Conservation (phyloP, 2,329 filamentous ascomycete species). For the Hypoxylon sp. region DNA sequence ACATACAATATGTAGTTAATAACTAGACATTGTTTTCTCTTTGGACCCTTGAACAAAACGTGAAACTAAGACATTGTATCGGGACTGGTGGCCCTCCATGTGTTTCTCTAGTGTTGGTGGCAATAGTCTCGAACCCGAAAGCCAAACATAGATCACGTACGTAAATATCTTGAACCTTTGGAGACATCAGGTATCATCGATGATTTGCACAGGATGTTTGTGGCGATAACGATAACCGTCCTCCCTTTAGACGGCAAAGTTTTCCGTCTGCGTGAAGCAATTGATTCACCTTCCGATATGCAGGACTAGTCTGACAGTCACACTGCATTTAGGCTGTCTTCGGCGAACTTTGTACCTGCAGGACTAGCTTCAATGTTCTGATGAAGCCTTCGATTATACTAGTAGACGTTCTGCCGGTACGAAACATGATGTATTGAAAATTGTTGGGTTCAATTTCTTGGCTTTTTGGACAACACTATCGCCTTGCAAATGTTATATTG, state of each 20-base stretch:
- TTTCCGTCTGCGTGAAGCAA: conserved; percentile 22
- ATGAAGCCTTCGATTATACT: conserved; percentile 1
- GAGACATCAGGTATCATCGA: background rate
- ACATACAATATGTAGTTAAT: background rate
- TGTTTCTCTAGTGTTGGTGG: conserved; percentile 24
- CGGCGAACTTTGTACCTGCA: conserved; percentile 41
- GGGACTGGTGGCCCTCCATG: conserved; percentile 18
- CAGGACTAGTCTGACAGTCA: conserved; percentile 38
- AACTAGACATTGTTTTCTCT: background rate
- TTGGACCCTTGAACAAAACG: conserved; percentile 29
- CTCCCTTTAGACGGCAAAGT: conserved; percentile 24
- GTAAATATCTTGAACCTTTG: conserved; percentile 2
- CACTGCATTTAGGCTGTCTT: conserved; percentile 44
- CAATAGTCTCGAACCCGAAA: conserved; percentile 27
- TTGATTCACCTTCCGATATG: conserved; percentile 23
- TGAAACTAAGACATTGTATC: conserved; percentile 30
- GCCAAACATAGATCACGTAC: conserved; percentile 7
- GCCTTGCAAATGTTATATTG: conserved; percentile 18
- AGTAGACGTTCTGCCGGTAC: conserved; percentile 21
- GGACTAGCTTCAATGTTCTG: conserved; percentile 24
- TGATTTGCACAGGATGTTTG: conserved; percentile 11
- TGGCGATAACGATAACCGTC: conserved; percentile 6
- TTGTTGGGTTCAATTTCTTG: conserved; percentile 35
- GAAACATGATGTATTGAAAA: conserved; percentile 17
- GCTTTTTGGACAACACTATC: conserved; percentile 20